A percentile compares a stretch with the other conserved stretches of the same genome.
These are phyloP conservation scores for Xylaria nigripes DNA, from an alignment of 495 filamentous ascomycete species.

Conservation along the genomic window DNA sequence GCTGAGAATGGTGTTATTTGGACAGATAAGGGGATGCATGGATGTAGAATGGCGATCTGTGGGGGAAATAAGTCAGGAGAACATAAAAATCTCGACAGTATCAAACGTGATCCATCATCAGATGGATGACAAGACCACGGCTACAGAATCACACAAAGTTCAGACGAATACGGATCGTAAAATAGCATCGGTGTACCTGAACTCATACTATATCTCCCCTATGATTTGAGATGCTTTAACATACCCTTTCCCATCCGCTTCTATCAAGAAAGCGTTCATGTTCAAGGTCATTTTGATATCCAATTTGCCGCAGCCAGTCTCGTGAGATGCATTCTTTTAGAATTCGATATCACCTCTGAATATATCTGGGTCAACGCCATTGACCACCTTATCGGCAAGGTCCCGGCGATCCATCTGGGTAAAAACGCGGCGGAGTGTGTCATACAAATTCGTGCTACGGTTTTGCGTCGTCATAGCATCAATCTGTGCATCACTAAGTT, in stretches of 20 bases:
- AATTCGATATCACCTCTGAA: slow-evolving; percentile 63
- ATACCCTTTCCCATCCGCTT: background rate
- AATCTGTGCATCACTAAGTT: slow-evolving; percentile 56
- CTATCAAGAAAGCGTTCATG: background rate
- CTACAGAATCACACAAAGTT: too few species aligned
- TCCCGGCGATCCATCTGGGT: slow-evolving; percentile 87
- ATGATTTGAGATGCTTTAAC: background rate
- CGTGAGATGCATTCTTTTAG: slow-evolving; percentile 14
- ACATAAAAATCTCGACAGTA: too few species aligned
- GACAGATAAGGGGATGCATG: too few species aligned
- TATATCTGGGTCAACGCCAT: slow-evolving; percentile 82
- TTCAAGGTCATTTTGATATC: background rate
- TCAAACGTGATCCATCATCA: too few species aligned
- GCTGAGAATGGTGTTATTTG: too few species aligned
- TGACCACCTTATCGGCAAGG: slow-evolving; percentile 74
- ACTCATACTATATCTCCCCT: too few species aligned
- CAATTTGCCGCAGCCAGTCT: background rate
- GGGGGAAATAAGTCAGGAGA: too few species aligned
- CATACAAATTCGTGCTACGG: slow-evolving; percentile 90
- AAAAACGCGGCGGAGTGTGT: slow-evolving; percentile 87
- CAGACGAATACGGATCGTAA: too few species aligned
- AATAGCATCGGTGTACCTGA: too few species aligned
- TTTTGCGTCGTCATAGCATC: slow-evolving; percentile 83
- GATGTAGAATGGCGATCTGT: too few species aligned
- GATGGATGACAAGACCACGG: too few species aligned